Base-by-base conservation (phyloP, 2,329 filamentous ascomycete genomes). In the Trichoderma oligosporum region DNA sequence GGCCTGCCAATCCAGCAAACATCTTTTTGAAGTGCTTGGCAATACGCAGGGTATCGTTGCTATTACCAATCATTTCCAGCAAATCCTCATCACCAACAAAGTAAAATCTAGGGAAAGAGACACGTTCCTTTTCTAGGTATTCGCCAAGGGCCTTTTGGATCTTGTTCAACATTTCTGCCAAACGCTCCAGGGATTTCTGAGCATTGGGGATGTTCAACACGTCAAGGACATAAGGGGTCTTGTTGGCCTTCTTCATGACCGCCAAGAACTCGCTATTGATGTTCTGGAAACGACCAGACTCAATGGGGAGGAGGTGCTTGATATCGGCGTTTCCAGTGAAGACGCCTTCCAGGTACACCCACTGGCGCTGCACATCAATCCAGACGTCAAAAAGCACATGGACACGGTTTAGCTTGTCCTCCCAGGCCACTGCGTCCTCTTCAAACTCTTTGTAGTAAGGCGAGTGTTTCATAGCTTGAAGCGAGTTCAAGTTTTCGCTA, bases 21-120 rank as follows among this genome's bases (percentile, higher is more conserved):
- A 99, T 99, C 79, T 99, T 99, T 72, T 96, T 93, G 78, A 99
- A 91, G 76, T 99, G 95, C 72, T 99, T 99, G 38, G 94, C 91
- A 64, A 99, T 95, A 55, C 94, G 91, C 60, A 94, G 77, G 8
- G 93, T 96, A 68, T 99, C 94, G 68, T 97, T 97, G 76, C 93
- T 97, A 73, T 99, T 99, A 70, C 94, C 94, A 63, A 99, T 99
- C 75, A 99, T 99, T 73, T 99, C 94, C 22, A 99, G 81, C 57
- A 99, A 78, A 73, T 99, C 94, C 70, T 99, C 95, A 67, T 99
- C 95, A 71, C 94, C 94, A 57, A 99, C 95, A 66, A 99, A 99
- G 77, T 99, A 99, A 78, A 99, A 99, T 58, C 94, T 86, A 42
- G 94, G 94, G 76, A 99, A 99, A 0, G 93, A 96, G 0, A 97